Conservation (phyloP, 768 basidiomycete genomes). For the Xerocomus brunneocitrinus region DNA sequence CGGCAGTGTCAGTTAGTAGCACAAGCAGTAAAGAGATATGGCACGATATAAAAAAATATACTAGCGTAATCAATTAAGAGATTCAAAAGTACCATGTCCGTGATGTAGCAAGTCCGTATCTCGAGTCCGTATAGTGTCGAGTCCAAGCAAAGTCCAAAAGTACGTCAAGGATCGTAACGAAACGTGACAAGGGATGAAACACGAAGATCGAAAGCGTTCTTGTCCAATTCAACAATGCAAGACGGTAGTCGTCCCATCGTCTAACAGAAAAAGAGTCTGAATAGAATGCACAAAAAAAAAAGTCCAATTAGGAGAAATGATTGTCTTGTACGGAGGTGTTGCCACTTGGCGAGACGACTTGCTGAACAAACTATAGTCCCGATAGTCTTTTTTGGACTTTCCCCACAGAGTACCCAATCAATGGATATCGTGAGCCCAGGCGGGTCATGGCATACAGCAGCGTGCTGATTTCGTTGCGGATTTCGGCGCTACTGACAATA, state of each 20-base stretch:
- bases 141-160: slow-evolving; percentile 22
- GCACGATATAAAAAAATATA: slow-evolving; percentile 21
- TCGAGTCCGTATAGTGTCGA: slow-evolving; percentile 21
- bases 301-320: slow-evolving; percentile 9
- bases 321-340: background rate
- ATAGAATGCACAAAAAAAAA: slow-evolving; percentile 6
- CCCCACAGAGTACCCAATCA: slow-evolving; percentile 37
- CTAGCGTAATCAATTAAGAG: slow-evolving; percentile 28
- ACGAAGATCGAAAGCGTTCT: slow-evolving; percentile 5
- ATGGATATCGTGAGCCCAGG: slow-evolving; percentile 56
- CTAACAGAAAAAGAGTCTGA: slow-evolving; percentile 1
- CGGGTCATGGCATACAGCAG: slow-evolving; percentile 62
- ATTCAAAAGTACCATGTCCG: slow-evolving; percentile 14
- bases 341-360: slow-evolving; percentile 1
- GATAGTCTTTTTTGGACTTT: slow-evolving; percentile 31
- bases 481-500: slow-evolving; percentile 49
- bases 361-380: slow-evolving; percentile 17
- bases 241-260: slow-evolving; percentile 1
- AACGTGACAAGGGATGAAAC: slow-evolving; percentile 13
- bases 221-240: background rate
- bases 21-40: slow-evolving; percentile 5
- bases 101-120: slow-evolving; percentile 23
- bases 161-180: slow-evolving; percentile 23
- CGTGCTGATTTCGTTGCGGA: slow-evolving; percentile 57
- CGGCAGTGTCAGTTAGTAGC: slow-evolving; percentile 3